phyloP scores from a whole-genome alignment of 305 asterid species.

The Fraxinus sp. region DNA sequence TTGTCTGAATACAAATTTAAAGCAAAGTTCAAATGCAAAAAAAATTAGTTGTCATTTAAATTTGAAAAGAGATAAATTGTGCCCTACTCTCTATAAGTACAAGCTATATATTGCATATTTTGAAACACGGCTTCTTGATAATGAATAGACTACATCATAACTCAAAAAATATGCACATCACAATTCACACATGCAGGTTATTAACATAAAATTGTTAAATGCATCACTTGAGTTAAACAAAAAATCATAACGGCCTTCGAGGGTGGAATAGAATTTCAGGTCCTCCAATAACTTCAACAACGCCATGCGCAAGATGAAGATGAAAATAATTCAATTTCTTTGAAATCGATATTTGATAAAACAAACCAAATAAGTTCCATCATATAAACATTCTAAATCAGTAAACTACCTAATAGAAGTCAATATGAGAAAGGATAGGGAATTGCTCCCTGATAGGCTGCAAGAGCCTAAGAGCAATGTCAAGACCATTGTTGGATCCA shows the following conservation, averaged over 20 bases:
- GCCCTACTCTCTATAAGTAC: too few relatives aligned
- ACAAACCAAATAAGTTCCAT: neutral
- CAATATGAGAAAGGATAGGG: too few relatives aligned
- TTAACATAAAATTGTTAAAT: neutral
- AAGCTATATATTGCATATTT: too few relatives aligned
- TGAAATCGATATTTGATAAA: neutral
- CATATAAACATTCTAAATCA: neutral
- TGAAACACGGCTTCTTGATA: neutral
- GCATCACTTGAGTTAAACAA: neutral
- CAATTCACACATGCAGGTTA: neutral
- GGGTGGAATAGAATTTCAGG: slow-evolving; percentile 96
- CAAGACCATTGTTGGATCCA: too few relatives aligned
- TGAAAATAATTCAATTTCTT: neutral
- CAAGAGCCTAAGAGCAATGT: too few relatives aligned
- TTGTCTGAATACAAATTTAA: too few relatives aligned
- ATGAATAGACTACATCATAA: neutral
- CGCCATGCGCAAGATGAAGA: slow-evolving; percentile 51
- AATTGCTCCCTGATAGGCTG: too few relatives aligned
- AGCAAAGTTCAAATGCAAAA: too few relatives aligned
- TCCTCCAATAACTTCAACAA: slow-evolving; percentile 90
- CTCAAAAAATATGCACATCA: neutral
- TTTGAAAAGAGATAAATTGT: too few relatives aligned
- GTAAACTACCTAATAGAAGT: too few relatives aligned
- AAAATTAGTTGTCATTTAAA: too few relatives aligned
- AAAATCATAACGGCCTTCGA: slow-evolving; percentile 65